phyloP scores from a whole-genome alignment of 2,329 filamentous ascomycete species.

The Didymella exigua region DNA sequence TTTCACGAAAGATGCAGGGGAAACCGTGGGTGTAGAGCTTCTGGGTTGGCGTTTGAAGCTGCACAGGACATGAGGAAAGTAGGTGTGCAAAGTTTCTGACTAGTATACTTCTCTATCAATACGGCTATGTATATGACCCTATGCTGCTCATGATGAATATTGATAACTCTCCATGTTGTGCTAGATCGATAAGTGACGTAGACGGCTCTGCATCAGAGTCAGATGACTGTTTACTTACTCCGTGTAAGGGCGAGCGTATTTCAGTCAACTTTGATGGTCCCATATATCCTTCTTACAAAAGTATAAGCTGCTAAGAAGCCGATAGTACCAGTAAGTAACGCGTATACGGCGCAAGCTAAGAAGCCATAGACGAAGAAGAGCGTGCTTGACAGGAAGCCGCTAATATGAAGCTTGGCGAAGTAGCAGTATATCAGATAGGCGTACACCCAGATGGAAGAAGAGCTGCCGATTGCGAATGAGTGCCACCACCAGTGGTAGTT shows the following conservation, averaged over 20 bases:
- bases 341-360: slow-evolving; percentile 81
- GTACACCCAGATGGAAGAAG: slow-evolving; percentile 81
- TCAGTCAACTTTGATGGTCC: slow-evolving; percentile 47
- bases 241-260: too few species aligned
- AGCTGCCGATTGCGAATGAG: slow-evolving; percentile 78
- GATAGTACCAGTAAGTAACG: slow-evolving; percentile 79
- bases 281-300: slow-evolving; percentile 83
- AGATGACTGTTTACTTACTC: background rate
- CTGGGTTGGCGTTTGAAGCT: slow-evolving; percentile 23
- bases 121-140: background rate
- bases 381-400: slow-evolving; percentile 76
- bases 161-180: background rate
- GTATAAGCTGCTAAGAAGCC: slow-evolving; percentile 84
- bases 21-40: slow-evolving; percentile 19
- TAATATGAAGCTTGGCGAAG: slow-evolving; percentile 77
- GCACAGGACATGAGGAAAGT: background rate
- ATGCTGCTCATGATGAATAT: background rate
- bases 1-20: slow-evolving; percentile 15
- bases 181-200: background rate
- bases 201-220: background rate
- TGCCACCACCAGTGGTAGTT: slow-evolving; percentile 96
- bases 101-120: slow-evolving; percentile 4
- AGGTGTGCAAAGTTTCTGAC: background rate
- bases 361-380: slow-evolving; percentile 87
- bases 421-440: slow-evolving; percentile 86